A percentile compares a stretch with the other conserved stretches of the same genome.
phyloP scores from a whole-genome alignment of 2,329 filamentous ascomycete species.

The Aspergillus pseudoterreus region DNA sequence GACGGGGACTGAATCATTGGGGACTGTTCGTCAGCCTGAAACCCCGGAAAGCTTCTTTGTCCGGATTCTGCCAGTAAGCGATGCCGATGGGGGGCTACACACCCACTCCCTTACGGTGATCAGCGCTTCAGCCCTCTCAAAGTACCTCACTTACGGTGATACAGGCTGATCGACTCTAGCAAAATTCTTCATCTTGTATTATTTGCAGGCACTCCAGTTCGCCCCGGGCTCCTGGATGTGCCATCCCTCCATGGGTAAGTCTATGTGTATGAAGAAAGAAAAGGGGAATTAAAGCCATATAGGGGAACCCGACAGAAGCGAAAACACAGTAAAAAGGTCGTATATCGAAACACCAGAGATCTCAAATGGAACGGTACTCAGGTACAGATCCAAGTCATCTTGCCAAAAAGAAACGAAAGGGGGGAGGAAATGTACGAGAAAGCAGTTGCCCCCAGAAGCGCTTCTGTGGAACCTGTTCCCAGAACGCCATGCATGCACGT shows the following conservation, averaged over 20 bases:
- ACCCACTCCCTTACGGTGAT: no score
- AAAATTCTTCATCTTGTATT: background rate
- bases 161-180: no score
- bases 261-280: constrained; percentile 16
- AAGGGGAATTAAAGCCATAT: constrained; percentile 10
- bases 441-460: constrained; percentile 16
- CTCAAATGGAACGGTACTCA: constrained; percentile 12
- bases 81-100: no score
- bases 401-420: constrained; percentile 19
- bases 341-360: constrained; percentile 10
- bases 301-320: constrained; percentile 7
- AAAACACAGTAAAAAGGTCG: constrained; percentile 12
- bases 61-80: no score
- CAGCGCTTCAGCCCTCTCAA: no score
- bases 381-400: constrained; percentile 17
- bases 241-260: background rate
- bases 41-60: no score
- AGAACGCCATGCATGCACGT: constrained; percentile 23
- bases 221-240: background rate
- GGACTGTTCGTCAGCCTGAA: no score
- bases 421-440: constrained; percentile 15
- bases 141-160: no score
- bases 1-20: no score
- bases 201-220: background rate
- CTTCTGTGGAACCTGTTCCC: constrained; percentile 19